phyloP scores from a whole-genome alignment of 2,329 filamentous ascomycete species.

The Diaporthe longicolla region DNA sequence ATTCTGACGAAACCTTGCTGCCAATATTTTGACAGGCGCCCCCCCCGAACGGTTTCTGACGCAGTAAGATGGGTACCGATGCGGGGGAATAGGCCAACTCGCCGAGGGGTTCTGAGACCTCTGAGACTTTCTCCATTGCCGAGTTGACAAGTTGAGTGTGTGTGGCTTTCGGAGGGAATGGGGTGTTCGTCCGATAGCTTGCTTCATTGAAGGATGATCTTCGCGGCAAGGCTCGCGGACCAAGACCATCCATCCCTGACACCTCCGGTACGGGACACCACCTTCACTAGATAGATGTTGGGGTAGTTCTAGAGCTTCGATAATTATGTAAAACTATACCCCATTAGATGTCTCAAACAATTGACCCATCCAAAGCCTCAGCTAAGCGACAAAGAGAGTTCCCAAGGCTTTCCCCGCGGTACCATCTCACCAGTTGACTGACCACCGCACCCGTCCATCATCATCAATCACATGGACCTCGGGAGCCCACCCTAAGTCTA shows the following conservation, averaged over 20 bases:
- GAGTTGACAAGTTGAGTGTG: no score
- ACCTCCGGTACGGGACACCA: background rate
- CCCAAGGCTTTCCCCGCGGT: no score
- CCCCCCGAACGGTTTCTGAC: background rate
- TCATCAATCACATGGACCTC: no score
- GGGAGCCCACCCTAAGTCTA: background rate
- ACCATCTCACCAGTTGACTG: background rate
- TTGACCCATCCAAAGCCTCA: background rate
- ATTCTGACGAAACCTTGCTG: background rate
- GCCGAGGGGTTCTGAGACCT: no score
- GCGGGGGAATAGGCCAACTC: background rate
- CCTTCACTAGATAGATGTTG: background rate
- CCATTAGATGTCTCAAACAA: background rate
- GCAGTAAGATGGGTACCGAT: conserved; percentile 10
- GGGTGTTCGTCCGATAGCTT: no score
- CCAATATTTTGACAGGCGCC: no score
- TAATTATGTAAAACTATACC: background rate
- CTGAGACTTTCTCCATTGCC: no score
- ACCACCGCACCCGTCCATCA: no score
- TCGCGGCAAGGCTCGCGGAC: no score
- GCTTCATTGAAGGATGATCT: no score
- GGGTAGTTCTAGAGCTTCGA: background rate
- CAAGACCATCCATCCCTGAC: background rate
- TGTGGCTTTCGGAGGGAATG: no score
- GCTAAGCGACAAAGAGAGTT: no score